Evolutionary conservation across 176 grass and related monocot species (phyloP).

Genomic region (maize (Zea mays)): DNA sequence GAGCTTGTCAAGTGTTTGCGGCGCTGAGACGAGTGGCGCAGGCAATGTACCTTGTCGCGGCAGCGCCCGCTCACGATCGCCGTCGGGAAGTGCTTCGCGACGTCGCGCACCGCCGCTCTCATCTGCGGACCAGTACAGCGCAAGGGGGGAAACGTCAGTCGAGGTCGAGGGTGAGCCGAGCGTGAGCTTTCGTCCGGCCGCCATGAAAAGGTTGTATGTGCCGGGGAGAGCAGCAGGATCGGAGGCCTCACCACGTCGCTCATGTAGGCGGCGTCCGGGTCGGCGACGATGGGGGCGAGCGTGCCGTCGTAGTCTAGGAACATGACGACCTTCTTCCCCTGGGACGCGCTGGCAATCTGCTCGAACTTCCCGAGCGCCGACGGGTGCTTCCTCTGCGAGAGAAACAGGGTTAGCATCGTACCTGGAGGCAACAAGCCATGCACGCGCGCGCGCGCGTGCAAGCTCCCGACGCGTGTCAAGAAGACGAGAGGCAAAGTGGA

Average conservation of each 20-base stretch:
- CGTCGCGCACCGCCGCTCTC: constrained; percentile 82
- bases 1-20: background rate
- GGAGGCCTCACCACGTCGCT: constrained; percentile 60
- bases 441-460: background rate
- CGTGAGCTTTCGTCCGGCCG: too few relatives aligned
- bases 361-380: constrained; percentile 88
- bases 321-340: constrained; percentile 86
- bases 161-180: background rate
- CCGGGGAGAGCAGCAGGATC: background rate
- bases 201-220: too few relatives aligned
- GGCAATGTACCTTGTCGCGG: constrained; percentile 97
- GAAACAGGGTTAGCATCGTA: background rate
- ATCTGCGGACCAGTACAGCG: constrained; percentile 45
- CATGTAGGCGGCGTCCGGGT: constrained; percentile 93
- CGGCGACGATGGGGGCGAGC: constrained; percentile 88
- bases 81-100: constrained; percentile 81
- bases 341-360: constrained; percentile 67
- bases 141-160: constrained; percentile 19
- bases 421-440: constrained; percentile 2
- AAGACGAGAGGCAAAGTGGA: background rate
- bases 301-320: constrained; percentile 98
- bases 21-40: background rate
- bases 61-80: constrained; percentile 93
- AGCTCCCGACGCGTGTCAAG: constrained; percentile 26
- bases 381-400: constrained; percentile 76